Conservation (phyloP, 192 early-diverging fungal species). For the Dispira parvispora region DNA sequence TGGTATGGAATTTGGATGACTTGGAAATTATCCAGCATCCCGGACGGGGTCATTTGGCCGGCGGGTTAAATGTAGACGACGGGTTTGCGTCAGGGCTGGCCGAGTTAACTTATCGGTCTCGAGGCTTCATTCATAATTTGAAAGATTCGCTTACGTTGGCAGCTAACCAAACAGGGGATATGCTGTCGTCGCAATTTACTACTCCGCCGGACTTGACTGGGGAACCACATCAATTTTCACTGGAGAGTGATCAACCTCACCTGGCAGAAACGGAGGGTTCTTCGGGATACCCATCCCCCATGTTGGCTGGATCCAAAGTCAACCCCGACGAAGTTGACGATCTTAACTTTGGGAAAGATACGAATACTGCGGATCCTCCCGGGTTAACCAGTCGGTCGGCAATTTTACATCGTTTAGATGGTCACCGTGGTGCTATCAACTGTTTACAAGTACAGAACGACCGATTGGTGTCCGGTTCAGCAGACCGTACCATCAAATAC, state of each 20-base stretch:
- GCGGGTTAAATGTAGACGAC: background rate
- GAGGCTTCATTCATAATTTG: constrained; percentile 16
- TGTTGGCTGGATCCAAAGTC: constrained; percentile 31
- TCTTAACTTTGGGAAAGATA: constrained; percentile 7
- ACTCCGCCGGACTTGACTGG: constrained; percentile 13
- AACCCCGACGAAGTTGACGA: constrained; percentile 28
- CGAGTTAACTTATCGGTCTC: no score
- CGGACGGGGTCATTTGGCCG: constrained; percentile 21
- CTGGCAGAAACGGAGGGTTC: background rate
- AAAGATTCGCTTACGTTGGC: constrained; percentile 17
- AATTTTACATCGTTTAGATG: constrained; percentile 20
- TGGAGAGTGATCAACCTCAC: background rate
- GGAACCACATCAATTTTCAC: background rate
- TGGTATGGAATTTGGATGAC: constrained; percentile 47
- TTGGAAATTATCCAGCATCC: constrained; percentile 37
- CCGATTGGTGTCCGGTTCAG: constrained; percentile 41
- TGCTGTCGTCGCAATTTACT: background rate
- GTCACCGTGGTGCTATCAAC: constrained; percentile 21
- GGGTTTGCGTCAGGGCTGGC: constrained; percentile 16
- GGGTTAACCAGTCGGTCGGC: constrained; percentile 17
- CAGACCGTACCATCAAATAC: constrained; percentile 57
- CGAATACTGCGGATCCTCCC: constrained; percentile 1
- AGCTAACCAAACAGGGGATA: background rate
- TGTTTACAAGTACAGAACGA: constrained; percentile 22
- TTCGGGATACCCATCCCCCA: constrained; percentile 26